Percentiles rank a stretch among this genome's conserved stretches.
phyloP scores from a whole-genome alignment of 2,329 filamentous ascomycete species.

The Ceratocystis diversiconidia region DNA sequence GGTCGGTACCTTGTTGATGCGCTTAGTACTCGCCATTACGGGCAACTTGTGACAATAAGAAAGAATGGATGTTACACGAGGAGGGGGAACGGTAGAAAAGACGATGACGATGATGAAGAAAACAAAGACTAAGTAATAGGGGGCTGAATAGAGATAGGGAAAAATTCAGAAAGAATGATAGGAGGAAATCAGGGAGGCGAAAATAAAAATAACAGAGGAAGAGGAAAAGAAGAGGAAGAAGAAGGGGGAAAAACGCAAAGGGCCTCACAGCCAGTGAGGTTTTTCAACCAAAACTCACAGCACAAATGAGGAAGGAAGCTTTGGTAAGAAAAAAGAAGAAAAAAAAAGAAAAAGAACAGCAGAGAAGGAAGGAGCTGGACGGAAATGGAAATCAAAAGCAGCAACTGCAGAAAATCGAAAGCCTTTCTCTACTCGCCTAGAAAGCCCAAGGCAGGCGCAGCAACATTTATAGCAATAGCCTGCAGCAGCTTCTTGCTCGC shows the following conservation, averaged over 20 bases:
- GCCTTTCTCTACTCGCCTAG: neutral
- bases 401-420: neutral
- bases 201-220: neutral
- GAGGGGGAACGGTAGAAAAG: too few species aligned
- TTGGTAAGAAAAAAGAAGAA: neutral
- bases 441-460: neutral
- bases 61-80: neutral
- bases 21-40: constrained; percentile 30
- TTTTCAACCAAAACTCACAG: neutral
- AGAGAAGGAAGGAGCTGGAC: neutral
- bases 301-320: constrained; percentile 2
- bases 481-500: neutral
- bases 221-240: neutral
- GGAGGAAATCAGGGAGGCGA: too few species aligned
- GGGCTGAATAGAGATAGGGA: too few species aligned
- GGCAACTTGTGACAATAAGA: neutral
- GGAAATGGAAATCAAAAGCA: neutral
- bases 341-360: neutral
- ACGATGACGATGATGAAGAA: too few species aligned
- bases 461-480: neutral
- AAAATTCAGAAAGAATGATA: neutral
- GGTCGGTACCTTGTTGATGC: constrained; percentile 31
- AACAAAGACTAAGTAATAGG: too few species aligned
- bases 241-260: neutral
- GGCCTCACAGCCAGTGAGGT: neutral